Percentiles rank a stretch among this genome's conserved stretches.
Evolutionary conservation across 1,284 basidiomycete genomes (phyloP).

Genomic region (Irpex sp.): DNA sequence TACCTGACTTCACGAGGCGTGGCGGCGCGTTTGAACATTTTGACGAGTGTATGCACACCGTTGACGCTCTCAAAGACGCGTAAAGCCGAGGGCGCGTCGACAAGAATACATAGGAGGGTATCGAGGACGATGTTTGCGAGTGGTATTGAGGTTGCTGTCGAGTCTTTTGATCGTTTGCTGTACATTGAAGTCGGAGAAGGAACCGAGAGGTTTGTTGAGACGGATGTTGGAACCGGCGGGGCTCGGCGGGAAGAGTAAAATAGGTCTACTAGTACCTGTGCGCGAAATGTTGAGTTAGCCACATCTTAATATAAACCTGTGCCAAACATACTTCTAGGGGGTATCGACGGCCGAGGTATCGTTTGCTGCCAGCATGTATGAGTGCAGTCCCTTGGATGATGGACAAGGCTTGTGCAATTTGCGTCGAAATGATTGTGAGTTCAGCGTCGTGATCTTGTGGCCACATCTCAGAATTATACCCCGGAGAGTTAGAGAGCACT

Average conservation of each 20-base stretch:
- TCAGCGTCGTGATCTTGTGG: constrained; percentile 38
- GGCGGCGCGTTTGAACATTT: constrained; percentile 76
- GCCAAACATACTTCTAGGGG: constrained; percentile 57
- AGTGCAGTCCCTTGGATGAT: constrained; percentile 81
- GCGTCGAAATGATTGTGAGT: constrained; percentile 38
- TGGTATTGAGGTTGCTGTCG: constrained; percentile 15
- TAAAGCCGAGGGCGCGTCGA: constrained; percentile 72
- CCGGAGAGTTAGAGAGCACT: neutral
- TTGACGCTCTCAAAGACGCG: constrained; percentile 73
- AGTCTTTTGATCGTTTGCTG: constrained; percentile 20
- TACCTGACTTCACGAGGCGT: constrained; percentile 83
- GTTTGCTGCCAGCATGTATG: constrained; percentile 66
- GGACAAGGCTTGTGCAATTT: constrained; percentile 55
- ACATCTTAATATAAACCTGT: constrained; percentile 17
- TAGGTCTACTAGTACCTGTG: constrained; percentile 62
- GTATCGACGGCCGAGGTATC: constrained; percentile 63
- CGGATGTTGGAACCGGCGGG: constrained; percentile 26
- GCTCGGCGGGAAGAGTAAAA: constrained; percentile 68
- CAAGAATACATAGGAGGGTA: constrained; percentile 78
- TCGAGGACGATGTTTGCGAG: constrained; percentile 71
- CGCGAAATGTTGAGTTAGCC: neutral
- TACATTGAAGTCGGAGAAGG: constrained; percentile 16
- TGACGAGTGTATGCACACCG: constrained; percentile 79
- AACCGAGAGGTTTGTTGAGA: constrained; percentile 4
- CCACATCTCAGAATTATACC: neutral